These are phyloP conservation scores for Protostelium mycophagum DNA, from an alignment of 78 protist species.

Conservation along the genomic window DNA sequence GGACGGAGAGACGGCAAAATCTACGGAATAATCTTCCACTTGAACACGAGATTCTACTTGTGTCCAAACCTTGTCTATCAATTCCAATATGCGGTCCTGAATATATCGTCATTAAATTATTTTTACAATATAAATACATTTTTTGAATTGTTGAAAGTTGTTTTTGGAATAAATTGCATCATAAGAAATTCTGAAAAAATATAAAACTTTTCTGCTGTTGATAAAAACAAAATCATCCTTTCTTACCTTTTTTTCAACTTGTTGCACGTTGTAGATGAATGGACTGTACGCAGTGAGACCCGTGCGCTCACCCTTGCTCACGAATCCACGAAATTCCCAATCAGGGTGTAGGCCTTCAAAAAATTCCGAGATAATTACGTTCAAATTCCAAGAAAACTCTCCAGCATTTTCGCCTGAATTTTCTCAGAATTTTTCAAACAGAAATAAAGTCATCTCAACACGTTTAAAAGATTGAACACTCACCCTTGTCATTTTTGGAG, in stretches of 20 bases:
- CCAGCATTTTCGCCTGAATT: not conserved
- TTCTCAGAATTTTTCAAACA: too few relatives aligned
- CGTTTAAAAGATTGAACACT: too few relatives aligned
- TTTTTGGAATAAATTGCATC: too few relatives aligned
- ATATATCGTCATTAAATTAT: too few relatives aligned
- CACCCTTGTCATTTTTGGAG: not conserved
- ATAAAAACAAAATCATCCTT: too few relatives aligned
- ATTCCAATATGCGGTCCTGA: not conserved
- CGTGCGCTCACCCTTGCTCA: not conserved
- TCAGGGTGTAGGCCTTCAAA: not conserved
- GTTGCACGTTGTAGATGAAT: not conserved
- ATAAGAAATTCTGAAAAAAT: too few relatives aligned
- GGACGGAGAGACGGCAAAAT: not conserved
- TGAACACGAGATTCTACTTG: not conserved
- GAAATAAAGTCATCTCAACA: too few relatives aligned
- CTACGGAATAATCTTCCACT: not conserved
- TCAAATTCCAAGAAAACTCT: not conserved
- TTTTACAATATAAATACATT: too few relatives aligned
- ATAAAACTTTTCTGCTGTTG: too few relatives aligned
- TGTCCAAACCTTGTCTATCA: not conserved
- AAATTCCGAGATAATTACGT: not conserved
- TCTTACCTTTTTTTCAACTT: not conserved
- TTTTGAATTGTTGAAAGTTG: too few relatives aligned
- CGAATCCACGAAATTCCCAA: not conserved
- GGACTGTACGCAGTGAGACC: not conserved